Evolutionary conservation across 176 grass and related monocot genomes (phyloP).

Genomic region (Saccharum spontaneum): DNA sequence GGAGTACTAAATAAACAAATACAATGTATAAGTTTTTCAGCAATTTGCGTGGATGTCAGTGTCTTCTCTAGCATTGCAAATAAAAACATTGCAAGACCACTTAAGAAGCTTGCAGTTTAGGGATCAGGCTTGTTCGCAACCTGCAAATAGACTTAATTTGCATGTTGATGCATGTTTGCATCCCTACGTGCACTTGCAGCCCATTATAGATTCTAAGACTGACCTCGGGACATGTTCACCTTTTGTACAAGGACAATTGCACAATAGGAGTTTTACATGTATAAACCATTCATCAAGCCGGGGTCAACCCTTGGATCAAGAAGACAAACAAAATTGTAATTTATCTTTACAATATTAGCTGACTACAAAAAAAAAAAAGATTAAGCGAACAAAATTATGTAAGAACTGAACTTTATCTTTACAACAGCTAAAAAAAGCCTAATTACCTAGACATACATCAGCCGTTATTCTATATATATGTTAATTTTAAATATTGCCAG

Average conservation of each 20-base stretch:
- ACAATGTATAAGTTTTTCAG: too few species aligned
- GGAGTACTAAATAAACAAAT: too few species aligned
- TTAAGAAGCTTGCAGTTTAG: too few species aligned
- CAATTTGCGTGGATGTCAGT: too few species aligned
- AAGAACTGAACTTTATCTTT: neutral
- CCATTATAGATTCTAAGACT: too few species aligned
- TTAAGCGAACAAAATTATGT: neutral
- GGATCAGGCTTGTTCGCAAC: too few species aligned
- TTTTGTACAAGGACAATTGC: neutral
- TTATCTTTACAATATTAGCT: neutral
- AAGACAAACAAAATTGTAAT: neutral
- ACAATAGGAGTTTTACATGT: neutral
- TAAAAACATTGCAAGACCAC: too few species aligned
- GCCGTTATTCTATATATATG: neutral
- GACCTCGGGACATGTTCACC: neutral
- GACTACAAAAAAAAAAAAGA: neutral
- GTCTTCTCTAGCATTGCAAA: too few species aligned
- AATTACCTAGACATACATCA: too few species aligned
- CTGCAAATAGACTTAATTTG: too few species aligned
- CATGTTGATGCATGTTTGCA: too few species aligned
- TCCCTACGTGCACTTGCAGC: too few species aligned
- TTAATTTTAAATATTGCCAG: neutral
- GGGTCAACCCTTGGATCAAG: neutral
- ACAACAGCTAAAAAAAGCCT: neutral
- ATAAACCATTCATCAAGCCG: neutral